Conservation (phyloP, 2,329 filamentous ascomycete species). For the Leptographium galeiforme region DNA sequence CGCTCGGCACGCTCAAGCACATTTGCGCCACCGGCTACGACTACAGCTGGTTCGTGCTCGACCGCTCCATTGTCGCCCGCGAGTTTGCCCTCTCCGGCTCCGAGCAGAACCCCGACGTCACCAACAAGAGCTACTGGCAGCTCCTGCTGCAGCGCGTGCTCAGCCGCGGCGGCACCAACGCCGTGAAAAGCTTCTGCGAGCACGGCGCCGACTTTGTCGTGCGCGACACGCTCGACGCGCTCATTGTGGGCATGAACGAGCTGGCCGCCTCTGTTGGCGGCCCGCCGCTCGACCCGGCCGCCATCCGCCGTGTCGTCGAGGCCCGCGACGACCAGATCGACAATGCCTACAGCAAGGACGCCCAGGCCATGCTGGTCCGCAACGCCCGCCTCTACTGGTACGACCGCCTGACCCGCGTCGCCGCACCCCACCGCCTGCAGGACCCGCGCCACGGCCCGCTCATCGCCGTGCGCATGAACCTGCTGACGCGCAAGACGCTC, state of each 20-base stretch:
- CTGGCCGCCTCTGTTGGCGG: slow-evolving; percentile 32
- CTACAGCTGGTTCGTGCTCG: slow-evolving; percentile 50
- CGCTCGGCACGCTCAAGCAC: slow-evolving; percentile 41
- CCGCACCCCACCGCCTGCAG: slow-evolving; percentile 37
- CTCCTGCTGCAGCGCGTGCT: slow-evolving; percentile 36
- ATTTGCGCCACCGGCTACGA: slow-evolving; percentile 49
- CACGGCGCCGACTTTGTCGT: slow-evolving; percentile 47
- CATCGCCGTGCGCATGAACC: slow-evolving; percentile 46
- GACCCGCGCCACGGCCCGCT: slow-evolving; percentile 43
- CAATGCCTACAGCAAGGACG: slow-evolving; percentile 45
- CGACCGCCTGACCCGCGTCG: slow-evolving; percentile 36
- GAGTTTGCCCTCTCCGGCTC: slow-evolving; percentile 50
- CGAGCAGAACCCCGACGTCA: slow-evolving; percentile 50
- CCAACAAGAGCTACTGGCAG: slow-evolving; percentile 41
- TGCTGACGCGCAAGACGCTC: slow-evolving; percentile 47
- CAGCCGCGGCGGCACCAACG: slow-evolving; percentile 35
- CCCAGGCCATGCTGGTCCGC: slow-evolving; percentile 47
- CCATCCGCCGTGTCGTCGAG: slow-evolving; percentile 33
- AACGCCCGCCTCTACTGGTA: slow-evolving; percentile 43
- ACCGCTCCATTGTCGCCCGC: slow-evolving; percentile 43
- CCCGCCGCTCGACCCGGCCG: slow-evolving; percentile 30
- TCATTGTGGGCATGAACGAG: slow-evolving; percentile 46
- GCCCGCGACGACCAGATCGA: slow-evolving; percentile 40
- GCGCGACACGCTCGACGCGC: slow-evolving; percentile 37
- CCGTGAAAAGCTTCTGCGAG: slow-evolving; percentile 45